Evolutionary conservation across 129 eudicot genomes (phyloP).

Genomic region (Artemisia argyi): DNA sequence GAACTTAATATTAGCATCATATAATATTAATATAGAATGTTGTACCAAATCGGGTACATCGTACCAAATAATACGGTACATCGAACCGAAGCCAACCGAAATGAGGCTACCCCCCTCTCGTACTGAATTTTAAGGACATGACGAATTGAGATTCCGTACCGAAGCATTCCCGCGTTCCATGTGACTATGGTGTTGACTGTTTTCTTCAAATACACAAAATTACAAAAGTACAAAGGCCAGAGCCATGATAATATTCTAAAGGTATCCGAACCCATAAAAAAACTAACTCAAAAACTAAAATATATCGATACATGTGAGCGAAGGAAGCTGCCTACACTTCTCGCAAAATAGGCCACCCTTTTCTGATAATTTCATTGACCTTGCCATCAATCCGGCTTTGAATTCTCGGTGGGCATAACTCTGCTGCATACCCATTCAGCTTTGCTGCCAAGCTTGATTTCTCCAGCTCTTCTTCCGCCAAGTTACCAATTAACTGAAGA

Average conservation of each 20-base stretch:
- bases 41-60: too few relatives aligned
- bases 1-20: too few relatives aligned
- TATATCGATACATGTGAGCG: constrained; percentile 11
- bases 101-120: too few relatives aligned
- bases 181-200: too few relatives aligned
- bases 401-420: constrained; percentile 71
- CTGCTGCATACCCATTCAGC: constrained; percentile 92
- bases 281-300: constrained; percentile 10
- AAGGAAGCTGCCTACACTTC: constrained; percentile 43
- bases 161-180: too few relatives aligned
- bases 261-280: constrained; percentile 10
- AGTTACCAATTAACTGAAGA: constrained; percentile 88
- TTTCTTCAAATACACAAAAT: background rate
- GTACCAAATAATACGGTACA: too few relatives aligned
- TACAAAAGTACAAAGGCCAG: constrained; percentile 14
- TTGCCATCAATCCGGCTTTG: constrained; percentile 76
- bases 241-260: constrained; percentile 18
- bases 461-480: constrained; percentile 86
- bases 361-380: constrained; percentile 65
- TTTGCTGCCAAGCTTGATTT: constrained; percentile 74
- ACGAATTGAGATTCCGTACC: too few relatives aligned
- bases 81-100: too few relatives aligned
- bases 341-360: constrained; percentile 90
- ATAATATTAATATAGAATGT: too few relatives aligned
- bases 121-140: too few relatives aligned